Percentiles rank a stretch among this genome's conserved stretches.
Conservation (phyloP, 148 eudicot species). For the Dysphania ambrosioides region DNA sequence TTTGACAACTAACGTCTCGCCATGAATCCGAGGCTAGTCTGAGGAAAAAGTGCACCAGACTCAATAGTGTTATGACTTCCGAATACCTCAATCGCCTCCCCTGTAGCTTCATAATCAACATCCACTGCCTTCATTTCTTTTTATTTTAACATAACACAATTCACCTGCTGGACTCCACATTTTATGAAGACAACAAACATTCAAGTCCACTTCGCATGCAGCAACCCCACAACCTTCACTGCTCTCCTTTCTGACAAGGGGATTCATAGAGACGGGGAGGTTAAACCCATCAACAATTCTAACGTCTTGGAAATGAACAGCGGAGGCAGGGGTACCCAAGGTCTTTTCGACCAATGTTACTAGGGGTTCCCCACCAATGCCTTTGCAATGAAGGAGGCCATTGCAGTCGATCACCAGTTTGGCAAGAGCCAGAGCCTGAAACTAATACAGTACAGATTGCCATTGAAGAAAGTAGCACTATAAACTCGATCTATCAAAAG, state of each 20-base stretch:
- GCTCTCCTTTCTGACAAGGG: slow-evolving; percentile 28
- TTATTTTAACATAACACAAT: background rate
- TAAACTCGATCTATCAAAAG: background rate
- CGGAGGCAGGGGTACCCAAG: slow-evolving; percentile 37
- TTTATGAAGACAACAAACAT: slow-evolving; percentile 38
- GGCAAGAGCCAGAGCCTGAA: slow-evolving; percentile 38
- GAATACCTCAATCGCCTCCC: slow-evolving; percentile 60
- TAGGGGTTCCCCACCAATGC: slow-evolving; percentile 53
- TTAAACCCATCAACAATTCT: slow-evolving; percentile 75
- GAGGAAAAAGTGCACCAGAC: slow-evolving; percentile 22
- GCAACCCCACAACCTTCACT: slow-evolving; percentile 50
- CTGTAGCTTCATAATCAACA: slow-evolving; percentile 35
- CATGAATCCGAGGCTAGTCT: slow-evolving; percentile 51
- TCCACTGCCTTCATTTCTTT: slow-evolving; percentile 21
- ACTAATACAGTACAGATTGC: no score
- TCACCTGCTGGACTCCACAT: background rate
- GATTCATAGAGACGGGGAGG: slow-evolving; percentile 53
- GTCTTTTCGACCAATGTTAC: slow-evolving; percentile 65
- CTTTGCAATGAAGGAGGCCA: slow-evolving; percentile 49
- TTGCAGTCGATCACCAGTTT: slow-evolving; percentile 68
- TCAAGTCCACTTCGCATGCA: slow-evolving; percentile 60
- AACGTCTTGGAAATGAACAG: slow-evolving; percentile 60
- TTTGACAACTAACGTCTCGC: slow-evolving; percentile 56
- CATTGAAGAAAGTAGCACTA: no score
- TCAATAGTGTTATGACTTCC: background rate